Evolutionary conservation across 805 yeast genomes (phyloP).

Genomic region (Debaryomyces prosopidis): DNA sequence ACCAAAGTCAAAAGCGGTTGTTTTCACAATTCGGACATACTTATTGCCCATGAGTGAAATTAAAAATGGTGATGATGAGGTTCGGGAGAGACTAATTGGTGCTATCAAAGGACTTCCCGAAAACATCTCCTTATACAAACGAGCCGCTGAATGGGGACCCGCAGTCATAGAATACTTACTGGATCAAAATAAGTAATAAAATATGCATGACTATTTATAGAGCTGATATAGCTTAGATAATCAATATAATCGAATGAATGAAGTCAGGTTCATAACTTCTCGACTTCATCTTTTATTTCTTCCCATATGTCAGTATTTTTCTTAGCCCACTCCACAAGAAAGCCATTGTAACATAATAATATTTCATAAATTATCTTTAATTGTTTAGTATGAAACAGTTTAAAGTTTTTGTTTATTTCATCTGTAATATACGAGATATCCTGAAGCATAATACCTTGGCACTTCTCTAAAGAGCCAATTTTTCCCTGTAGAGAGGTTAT

Average conservation of each 20-base stretch:
- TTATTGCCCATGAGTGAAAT: constrained; percentile 36
- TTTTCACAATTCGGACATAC: constrained; percentile 43
- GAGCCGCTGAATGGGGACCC: constrained; percentile 67
- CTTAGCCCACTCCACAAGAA: constrained; percentile 64
- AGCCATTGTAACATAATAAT: constrained; percentile 52
- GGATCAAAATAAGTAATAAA: background rate
- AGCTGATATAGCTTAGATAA: background rate
- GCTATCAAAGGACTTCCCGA: constrained; percentile 67
- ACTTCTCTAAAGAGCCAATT: constrained; percentile 51
- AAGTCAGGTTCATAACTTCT: constrained; percentile 16
- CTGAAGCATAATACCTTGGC: constrained; percentile 43
- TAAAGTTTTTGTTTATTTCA: constrained; percentile 46
- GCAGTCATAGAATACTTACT: constrained; percentile 46
- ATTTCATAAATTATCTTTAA: constrained; percentile 53
- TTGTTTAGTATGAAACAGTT: constrained; percentile 50
- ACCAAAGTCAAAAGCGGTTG: constrained; percentile 37
- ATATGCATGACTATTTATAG: background rate
- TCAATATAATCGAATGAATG: background rate
- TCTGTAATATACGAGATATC: constrained; percentile 44
- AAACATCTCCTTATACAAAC: constrained; percentile 60
- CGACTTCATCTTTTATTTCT: constrained; percentile 50
- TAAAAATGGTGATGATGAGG: constrained; percentile 32
- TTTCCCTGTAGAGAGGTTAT: constrained; percentile 51
- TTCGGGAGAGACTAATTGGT: constrained; percentile 48
- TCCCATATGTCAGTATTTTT: constrained; percentile 69